These are phyloP conservation scores for Chalciporus pseudorubinellus DNA, from an alignment of 768 basidiomycete genomes.

Conservation along the genomic window DNA sequence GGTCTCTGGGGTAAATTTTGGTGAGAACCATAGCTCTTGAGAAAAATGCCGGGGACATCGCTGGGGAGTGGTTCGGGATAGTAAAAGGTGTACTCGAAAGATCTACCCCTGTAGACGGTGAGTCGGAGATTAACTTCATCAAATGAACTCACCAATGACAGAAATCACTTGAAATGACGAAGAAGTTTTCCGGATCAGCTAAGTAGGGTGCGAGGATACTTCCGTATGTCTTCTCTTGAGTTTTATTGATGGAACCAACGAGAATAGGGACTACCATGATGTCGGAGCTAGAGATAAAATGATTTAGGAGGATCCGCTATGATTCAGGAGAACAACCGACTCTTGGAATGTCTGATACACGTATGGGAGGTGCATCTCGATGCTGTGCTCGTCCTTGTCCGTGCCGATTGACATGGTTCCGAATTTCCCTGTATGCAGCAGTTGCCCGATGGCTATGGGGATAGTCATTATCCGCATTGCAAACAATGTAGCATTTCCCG, in stretches of 20 bases:
- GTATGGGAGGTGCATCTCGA: conserved; percentile 98
- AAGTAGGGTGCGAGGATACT: conserved; percentile 78
- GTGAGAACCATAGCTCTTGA: conserved; percentile 45
- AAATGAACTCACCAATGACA: conserved; percentile 80
- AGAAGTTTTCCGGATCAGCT: conserved; percentile 73
- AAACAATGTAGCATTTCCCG: background rate
- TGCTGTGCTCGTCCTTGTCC: conserved; percentile 94
- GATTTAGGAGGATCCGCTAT: conserved; percentile 3
- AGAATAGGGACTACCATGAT: conserved; percentile 87
- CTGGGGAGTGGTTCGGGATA: conserved; percentile 61
- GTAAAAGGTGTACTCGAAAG: conserved; percentile 88
- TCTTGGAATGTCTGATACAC: conserved; percentile 80
- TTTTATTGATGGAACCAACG: conserved; percentile 71
- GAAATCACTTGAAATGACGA: conserved; percentile 93
- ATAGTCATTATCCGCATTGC: conserved; percentile 5
- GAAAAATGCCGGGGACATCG: conserved; percentile 44
- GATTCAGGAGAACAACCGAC: conserved; percentile 38
- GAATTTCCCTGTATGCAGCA: conserved; percentile 45
- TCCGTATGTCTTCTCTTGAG: conserved; percentile 63
- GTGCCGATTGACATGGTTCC: conserved; percentile 57
- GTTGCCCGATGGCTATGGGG: conserved; percentile 14
- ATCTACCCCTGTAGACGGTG: conserved; percentile 58
- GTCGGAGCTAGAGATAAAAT: conserved; percentile 47
- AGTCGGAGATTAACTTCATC: background rate
- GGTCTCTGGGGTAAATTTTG: conserved; percentile 47